Percentiles rank a stretch among this genome's conserved stretches.
These are phyloP conservation scores for Magnaporthiopsis poae DNA, from an alignment of 2,329 filamentous ascomycete species.

Conservation along the genomic window DNA sequence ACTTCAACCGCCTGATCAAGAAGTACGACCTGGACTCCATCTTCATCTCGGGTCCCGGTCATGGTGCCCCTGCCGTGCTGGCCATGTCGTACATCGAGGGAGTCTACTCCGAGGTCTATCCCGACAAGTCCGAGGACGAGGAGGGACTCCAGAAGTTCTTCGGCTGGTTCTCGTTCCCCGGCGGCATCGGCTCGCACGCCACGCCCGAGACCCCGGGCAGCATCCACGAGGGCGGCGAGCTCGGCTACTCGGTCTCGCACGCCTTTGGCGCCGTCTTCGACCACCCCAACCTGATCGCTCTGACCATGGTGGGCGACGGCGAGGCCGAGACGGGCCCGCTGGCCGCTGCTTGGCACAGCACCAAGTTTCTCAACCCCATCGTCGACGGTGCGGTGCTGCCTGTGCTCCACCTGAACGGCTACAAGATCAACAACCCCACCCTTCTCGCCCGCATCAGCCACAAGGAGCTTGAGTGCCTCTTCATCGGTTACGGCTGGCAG, in stretches of 20 bases:
- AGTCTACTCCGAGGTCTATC: slow-evolving; percentile 68
- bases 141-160: slow-evolving; percentile 67
- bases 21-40: slow-evolving; percentile 65
- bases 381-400: slow-evolving; percentile 69
- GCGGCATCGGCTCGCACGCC: slow-evolving; percentile 67
- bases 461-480: slow-evolving; percentile 59
- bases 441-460: slow-evolving; percentile 64
- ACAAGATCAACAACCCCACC: slow-evolving; percentile 77
- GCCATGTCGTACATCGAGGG: slow-evolving; percentile 71
- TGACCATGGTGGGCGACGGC: slow-evolving; percentile 72
- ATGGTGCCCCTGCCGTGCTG: slow-evolving; percentile 66
- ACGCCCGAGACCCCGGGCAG: slow-evolving; percentile 70
- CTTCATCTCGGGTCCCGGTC: slow-evolving; percentile 67
- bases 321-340: slow-evolving; percentile 74
- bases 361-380: slow-evolving; percentile 71
- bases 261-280: slow-evolving; percentile 71
- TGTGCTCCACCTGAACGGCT: slow-evolving; percentile 69
- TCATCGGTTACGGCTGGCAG: slow-evolving; percentile 67
- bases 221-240: slow-evolving; percentile 69
- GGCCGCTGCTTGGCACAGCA: slow-evolving; percentile 73
- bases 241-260: slow-evolving; percentile 72
- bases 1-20: slow-evolving; percentile 73
- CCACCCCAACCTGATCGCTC: slow-evolving; percentile 60
- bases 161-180: slow-evolving; percentile 75
- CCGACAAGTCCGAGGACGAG: slow-evolving; percentile 58